phyloP scores from a whole-genome alignment of 331 rosid species.

The Rosa hybrid region DNA sequence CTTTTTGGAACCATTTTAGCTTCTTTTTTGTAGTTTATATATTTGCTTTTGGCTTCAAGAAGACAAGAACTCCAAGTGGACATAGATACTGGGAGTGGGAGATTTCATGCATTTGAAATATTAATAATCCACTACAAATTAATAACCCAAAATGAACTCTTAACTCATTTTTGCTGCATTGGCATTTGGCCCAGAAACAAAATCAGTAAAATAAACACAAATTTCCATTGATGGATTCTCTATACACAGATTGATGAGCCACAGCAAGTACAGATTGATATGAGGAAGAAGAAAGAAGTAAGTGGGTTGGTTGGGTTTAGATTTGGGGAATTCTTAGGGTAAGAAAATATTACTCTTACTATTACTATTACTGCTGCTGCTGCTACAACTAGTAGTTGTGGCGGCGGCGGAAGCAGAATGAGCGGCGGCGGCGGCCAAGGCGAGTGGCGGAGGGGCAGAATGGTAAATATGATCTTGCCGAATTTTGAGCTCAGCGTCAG shows the following conservation, averaged over 20 bases:
- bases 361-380: neutral
- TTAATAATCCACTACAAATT: neutral
- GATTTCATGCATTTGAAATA: neutral
- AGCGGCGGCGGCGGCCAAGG: neutral
- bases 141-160: neutral
- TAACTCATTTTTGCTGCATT: neutral
- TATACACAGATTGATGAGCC: constrained; percentile 7
- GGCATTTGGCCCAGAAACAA: neutral
- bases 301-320: neutral
- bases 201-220: too few species aligned
- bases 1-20: neutral
- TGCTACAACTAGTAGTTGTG: neutral
- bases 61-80: neutral
- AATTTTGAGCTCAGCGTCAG: constrained; percentile 40
- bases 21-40: neutral
- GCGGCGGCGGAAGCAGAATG: neutral
- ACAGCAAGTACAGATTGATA: constrained; percentile 8
- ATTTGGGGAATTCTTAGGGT: neutral
- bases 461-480: constrained; percentile 30
- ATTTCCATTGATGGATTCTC: constrained; percentile 12
- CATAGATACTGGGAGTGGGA: neutral
- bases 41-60: neutral
- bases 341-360: neutral
- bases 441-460: constrained; percentile 18
- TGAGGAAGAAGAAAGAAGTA: neutral